Evolutionary conservation across 305 asterid genomes (phyloP).

Genomic region (Solanum hybrid): DNA sequence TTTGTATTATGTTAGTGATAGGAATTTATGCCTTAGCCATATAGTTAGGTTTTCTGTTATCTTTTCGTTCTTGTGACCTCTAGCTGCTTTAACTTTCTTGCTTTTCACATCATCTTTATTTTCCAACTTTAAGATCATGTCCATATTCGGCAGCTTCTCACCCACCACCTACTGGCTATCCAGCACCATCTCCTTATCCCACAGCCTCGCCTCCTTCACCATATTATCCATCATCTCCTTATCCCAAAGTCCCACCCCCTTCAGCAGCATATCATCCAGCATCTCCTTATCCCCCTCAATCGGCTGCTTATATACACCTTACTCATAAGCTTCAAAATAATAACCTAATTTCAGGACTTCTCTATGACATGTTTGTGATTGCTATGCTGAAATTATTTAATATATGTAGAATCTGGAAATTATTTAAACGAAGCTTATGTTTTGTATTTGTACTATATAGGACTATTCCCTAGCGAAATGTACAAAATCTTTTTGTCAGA

Average conservation of each 20-base stretch:
- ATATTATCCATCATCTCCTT: conserved; percentile 41
- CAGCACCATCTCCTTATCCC: background rate
- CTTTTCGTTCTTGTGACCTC: too few species aligned
- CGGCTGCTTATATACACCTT: conserved; percentile 15
- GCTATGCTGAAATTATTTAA: background rate
- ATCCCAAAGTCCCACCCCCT: conserved; percentile 30
- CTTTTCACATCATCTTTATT: too few species aligned
- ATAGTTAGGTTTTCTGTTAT: too few species aligned
- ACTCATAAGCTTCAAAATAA: too few species aligned
- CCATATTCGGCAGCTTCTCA: conserved; percentile 37
- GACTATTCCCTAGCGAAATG: background rate
- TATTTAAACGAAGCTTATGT: background rate
- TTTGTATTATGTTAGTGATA: too few species aligned
- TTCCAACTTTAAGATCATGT: conserved; percentile 23
- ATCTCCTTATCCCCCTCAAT: too few species aligned
- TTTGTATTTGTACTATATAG: background rate
- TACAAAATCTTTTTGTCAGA: background rate
- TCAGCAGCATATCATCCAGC: conserved; percentile 16
- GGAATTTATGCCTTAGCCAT: too few species aligned
- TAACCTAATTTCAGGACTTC: background rate
- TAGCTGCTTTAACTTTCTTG: background rate
- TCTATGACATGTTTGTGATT: background rate
- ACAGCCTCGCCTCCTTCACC: conserved; percentile 18
- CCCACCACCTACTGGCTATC: conserved; percentile 19
- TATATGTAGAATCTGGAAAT: background rate